Evolutionary conservation across 306 rosid species (phyloP).

Genomic region (Rubus idaeus): DNA sequence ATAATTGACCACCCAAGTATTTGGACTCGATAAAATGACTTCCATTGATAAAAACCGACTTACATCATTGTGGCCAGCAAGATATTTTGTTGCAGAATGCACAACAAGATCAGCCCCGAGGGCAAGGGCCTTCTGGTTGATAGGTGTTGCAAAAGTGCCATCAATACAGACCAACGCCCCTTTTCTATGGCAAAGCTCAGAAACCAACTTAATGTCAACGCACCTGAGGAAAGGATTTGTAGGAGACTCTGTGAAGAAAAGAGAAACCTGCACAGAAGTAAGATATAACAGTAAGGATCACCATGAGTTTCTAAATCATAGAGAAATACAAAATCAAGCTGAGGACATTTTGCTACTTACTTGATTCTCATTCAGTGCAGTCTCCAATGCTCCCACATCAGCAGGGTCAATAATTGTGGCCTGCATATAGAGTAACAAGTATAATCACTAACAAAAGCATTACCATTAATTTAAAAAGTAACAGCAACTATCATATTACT

Average conservation of each 20-base stretch:
- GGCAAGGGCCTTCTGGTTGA: slow-evolving; percentile 89
- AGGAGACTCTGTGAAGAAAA: slow-evolving; percentile 96
- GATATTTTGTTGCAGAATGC: slow-evolving; percentile 86
- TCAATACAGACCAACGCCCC: slow-evolving; percentile 92
- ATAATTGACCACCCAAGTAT: slow-evolving; percentile 1
- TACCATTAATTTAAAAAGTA: slow-evolving; percentile 2
- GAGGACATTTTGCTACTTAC: slow-evolving; percentile 45
- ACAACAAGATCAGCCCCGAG: slow-evolving; percentile 88
- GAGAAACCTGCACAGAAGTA: slow-evolving; percentile 63
- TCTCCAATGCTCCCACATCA: slow-evolving; percentile 63
- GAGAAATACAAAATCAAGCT: slow-evolving; percentile 5
- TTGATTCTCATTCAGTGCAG: slow-evolving; percentile 69
- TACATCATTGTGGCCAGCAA: slow-evolving; percentile 97
- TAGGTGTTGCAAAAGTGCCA: slow-evolving; percentile 95
- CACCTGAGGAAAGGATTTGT: slow-evolving; percentile 97
- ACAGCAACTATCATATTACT: neutral
- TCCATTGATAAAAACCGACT: slow-evolving; percentile 25
- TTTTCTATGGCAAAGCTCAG: slow-evolving; percentile 77
- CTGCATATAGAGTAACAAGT: slow-evolving; percentile 41
- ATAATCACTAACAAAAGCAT: slow-evolving; percentile 20
- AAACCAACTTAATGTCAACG: slow-evolving; percentile 85
- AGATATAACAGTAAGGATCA: slow-evolving; percentile 16
- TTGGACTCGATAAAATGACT: neutral
- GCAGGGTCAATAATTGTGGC: slow-evolving; percentile 87
- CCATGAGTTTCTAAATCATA: neutral